phyloP scores from a whole-genome alignment of 2,329 filamentous ascomycete species.

The Cylindrodendrum hubeiense region DNA sequence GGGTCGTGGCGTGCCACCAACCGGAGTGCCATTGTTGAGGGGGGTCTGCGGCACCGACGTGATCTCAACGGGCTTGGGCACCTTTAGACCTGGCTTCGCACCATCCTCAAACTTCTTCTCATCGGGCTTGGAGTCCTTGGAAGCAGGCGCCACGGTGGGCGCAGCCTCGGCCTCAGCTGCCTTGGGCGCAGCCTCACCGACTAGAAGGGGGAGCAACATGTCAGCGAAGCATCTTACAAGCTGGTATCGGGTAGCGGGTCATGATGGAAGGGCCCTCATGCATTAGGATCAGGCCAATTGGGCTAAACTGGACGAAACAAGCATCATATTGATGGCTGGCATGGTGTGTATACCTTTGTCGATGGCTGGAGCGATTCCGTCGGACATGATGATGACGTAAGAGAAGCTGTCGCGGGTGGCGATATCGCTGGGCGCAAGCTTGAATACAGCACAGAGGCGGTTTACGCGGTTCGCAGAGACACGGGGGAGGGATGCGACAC shows the following conservation, averaged over 20 bases:
- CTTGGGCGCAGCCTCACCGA: conserved; percentile 45
- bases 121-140: conserved; percentile 38
- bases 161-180: conserved; percentile 45
- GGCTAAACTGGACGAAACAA: conserved; percentile 4
- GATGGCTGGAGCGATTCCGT: conserved; percentile 50
- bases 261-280: background rate
- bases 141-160: conserved; percentile 38
- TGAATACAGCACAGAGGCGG: conserved; percentile 17
- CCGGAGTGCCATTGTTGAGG: conserved; percentile 49
- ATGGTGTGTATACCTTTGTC: conserved; percentile 50
- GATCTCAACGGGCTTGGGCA: conserved; percentile 52
- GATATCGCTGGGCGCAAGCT: conserved; percentile 28
- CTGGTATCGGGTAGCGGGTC: background rate
- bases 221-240: conserved; percentile 18
- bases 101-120: conserved; percentile 34
- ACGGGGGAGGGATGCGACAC: conserved; percentile 22
- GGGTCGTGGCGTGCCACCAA: conserved; percentile 50
- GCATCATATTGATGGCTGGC: conserved; percentile 27
- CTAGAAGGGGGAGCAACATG: conserved; percentile 38
- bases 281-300: conserved; percentile 35
- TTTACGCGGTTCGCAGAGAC: conserved; percentile 24
- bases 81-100: conserved; percentile 31
- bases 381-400: conserved; percentile 53
- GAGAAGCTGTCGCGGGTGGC: conserved; percentile 35
- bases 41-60: conserved; percentile 53